phyloP scores from a whole-genome alignment of 805 yeast species.

The Saturnispora quitensis region DNA sequence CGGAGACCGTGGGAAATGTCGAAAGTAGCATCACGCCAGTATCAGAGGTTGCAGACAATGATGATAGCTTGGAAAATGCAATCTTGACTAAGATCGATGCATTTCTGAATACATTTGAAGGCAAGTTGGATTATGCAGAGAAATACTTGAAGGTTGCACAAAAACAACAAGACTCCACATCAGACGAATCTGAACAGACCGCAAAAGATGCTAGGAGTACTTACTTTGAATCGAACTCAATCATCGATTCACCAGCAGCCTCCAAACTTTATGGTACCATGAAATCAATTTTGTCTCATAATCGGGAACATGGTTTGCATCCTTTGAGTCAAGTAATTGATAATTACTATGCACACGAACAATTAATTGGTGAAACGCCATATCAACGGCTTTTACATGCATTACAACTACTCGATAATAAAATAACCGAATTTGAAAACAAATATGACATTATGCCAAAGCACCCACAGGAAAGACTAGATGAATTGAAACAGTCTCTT shows the following conservation, averaged over 20 bases:
- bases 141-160: constrained; percentile 16
- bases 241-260: constrained; percentile 12
- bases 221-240: constrained; percentile 6
- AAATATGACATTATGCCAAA: constrained; percentile 23
- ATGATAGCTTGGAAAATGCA: constrained; percentile 18
- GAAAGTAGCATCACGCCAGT: neutral
- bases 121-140: constrained; percentile 22
- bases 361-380: constrained; percentile 6
- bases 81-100: constrained; percentile 23
- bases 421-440: constrained; percentile 31
- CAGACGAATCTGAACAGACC: neutral
- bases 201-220: neutral
- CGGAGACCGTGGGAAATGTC: neutral
- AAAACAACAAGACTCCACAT: constrained; percentile 10
- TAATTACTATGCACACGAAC: constrained; percentile 20
- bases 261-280: constrained; percentile 20
- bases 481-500: constrained; percentile 27
- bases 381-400: constrained; percentile 26
- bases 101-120: constrained; percentile 23
- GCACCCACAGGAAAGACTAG: constrained; percentile 22
- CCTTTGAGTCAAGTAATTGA: constrained; percentile 25
- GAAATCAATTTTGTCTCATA: constrained; percentile 17
- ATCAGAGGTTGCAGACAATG: constrained; percentile 7
- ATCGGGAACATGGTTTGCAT: constrained; percentile 21
- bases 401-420: constrained; percentile 32